Evolutionary conservation across 257 asterid species (phyloP), one percentile per base, ranked within the genome.

Genomic region (Handroanthus guayacan): DNA sequence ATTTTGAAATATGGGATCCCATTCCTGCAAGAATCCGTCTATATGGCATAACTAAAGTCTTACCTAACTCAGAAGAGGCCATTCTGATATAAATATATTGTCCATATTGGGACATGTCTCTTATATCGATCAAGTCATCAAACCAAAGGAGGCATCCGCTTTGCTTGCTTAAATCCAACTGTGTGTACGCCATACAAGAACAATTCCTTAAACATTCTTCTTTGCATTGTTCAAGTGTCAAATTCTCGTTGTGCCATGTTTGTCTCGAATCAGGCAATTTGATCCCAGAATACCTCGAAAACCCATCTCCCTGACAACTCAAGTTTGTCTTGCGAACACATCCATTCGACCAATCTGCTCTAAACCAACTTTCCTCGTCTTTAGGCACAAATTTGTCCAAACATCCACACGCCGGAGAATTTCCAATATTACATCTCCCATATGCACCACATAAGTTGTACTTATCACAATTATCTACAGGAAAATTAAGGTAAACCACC

Each of bases 321-420:
- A 74, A 67, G 12, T 34, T 62, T 16, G 51, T 75, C 62, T 67
- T 84, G 16, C 81, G 54, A 3, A 80, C 70, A 20, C 87, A 83
- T 18, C 87, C 87, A 18, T 54, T 34, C 7, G 76, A 74, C 83
- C 85, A 83, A 6, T 80, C 76, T 7, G 79, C 43, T 55, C 60
- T 72, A 52, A 55, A 57, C 77, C 79, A 82, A 18, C 77, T 74
- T 34, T 52, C 41, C 18, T 54, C 75, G 68, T 79, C 69, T 71
- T 71, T 79, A 4, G 83, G 81, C 31, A 41, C 61, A 52, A 78
- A 84, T 20, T 73, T 82, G 50, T 62, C 56, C 47, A 81, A n/a
- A 45, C 88, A 81, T 44, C 76, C 72, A 45, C 88, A 79, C 48
- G 60, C 17, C 4, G 76, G 57, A 36, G 79, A 74, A 18, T 61